Base-by-base conservation (phyloP, 83 land plant species). In the Picea abies region DNA sequence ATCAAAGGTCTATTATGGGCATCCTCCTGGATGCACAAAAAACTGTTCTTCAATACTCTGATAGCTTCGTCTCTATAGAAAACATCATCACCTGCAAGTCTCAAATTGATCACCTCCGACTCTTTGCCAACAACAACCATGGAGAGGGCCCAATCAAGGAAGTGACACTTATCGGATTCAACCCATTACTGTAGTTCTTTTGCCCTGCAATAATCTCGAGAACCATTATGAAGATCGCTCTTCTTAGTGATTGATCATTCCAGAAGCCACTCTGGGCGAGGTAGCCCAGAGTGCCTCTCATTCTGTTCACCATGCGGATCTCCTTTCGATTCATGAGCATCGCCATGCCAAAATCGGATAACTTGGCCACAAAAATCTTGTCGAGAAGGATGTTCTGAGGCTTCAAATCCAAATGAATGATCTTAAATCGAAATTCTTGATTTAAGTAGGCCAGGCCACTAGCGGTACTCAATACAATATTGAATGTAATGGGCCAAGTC, bases 381-480 rank as follows among this genome's bases (percentile, higher is more conserved):
- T 86, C 90, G 62, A 91, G 84, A 19, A 88, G 83, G 41, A 91
- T 89, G 79, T 91, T 91, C 47, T 91, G 87, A 8, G 92, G 86
- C 78, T 91, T 91, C 29, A 91, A 85, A 77, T 91, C 92, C 3
- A 91, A 65, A 79, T 91, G 92, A 49, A 91, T 89, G 29, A 89
- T 89, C 20, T 87, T 83, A 11, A 88, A 60, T 37, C 72, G 87
- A 44, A 89, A 84, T 14, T 73, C 78, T 47, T 83, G 76, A 61
- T 91, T 91, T 22, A 91, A 82, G 26, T 91, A 91, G 1, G 83
- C 85, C 16, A 91, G 84, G 16, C 92, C 92, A 2, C 25, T n/a
- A 5, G 76, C 52, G 6, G 41, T 72, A 39, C 20, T 23, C 20
- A 72, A 22, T 19, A 44, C 25, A 17, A 72, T 5, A 37, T 72